These are phyloP conservation scores for Cercophora samala DNA, from an alignment of 495 filamentous ascomycete species.

Conservation along the genomic window DNA sequence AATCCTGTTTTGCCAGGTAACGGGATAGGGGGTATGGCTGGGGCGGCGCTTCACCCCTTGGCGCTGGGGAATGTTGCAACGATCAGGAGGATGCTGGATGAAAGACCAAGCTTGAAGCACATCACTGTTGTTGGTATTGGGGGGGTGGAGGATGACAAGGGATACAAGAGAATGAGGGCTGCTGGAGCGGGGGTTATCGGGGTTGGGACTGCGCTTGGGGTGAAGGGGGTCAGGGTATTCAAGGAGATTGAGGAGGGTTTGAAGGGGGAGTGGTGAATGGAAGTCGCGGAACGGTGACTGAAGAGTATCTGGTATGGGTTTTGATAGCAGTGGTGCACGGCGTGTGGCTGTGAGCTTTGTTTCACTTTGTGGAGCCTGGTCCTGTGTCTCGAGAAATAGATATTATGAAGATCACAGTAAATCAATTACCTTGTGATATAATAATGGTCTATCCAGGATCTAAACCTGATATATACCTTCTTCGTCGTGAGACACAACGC, in stretches of 20 bases:
- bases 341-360: too few relatives aligned
- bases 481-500: neutral
- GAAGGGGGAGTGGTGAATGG: conserved; percentile 15
- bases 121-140: conserved; percentile 64
- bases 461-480: neutral
- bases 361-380: too few relatives aligned
- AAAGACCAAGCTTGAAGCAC: conserved; percentile 33
- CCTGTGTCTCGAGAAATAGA: too few relatives aligned
- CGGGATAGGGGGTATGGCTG: conserved; percentile 65
- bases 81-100: conserved; percentile 54
- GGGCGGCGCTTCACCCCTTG: conserved; percentile 64
- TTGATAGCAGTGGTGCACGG: too few relatives aligned
- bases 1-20: conserved; percentile 40
- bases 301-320: too few relatives aligned
- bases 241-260: conserved; percentile 44
- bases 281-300: too few relatives aligned
- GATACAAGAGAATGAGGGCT: conserved; percentile 58
- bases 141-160: conserved; percentile 58
- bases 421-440: too few relatives aligned
- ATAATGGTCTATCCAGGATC: too few relatives aligned
- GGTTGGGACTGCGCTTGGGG: conserved; percentile 61
- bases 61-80: conserved; percentile 69
- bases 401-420: too few relatives aligned
- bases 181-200: conserved; percentile 62
- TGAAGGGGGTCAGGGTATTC: conserved; percentile 58